Base-by-base conservation (phyloP, 768 basidiomycete genomes). In the Termitomyces titanicus region DNA sequence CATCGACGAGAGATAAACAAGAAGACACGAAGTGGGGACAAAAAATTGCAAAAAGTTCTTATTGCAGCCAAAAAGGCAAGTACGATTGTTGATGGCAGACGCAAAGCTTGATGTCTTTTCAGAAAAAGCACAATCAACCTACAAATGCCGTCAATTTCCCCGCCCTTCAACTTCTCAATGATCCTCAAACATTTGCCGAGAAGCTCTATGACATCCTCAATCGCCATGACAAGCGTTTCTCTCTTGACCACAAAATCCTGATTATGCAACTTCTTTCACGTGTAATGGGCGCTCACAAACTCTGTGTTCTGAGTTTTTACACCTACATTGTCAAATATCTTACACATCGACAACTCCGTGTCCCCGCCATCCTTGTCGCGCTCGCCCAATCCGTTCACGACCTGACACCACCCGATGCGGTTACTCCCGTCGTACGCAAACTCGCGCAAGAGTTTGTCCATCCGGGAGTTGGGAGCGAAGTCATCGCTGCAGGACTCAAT, bases 401-500 rank as follows among this genome's bases (percentile, higher is more conserved):
- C 40, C 80, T 96, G 46, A 97, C 94, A 0, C 97, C 95, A 2
- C 96, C 96, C 0, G 95, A 98, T 66, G 92, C 81, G 3, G 75
- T 99, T 6, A 86, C 83, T 4, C 97, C 97, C 12, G 90, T 95
- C 43, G 76, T 99, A 54, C 81, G 84, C 47, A 99, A 98, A 71
- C 74, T 99, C 54, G 94, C 95, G 0, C 84, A 89, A 64, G 96
- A 99, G 67, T 99, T 98, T 62, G 90, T 99, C 2, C 95, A 98
- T 69, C 95, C 96, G 0, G 97, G 97, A 46, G 97, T 98, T 3
- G 92, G 92, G 1, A 84, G 88, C 62, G 94, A 98, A 70, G 94
- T 98, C 64, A 89, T 98, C 58, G 86, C 95, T 1, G 97, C 96
- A 0, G 97, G 97, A n/a, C 74, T 99, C 59, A 99, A 99, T 69